A percentile compares a stretch with the other conserved stretches of the same genome.
phyloP scores from a whole-genome alignment of 345 rosid species.

The Brassica cretica region DNA sequence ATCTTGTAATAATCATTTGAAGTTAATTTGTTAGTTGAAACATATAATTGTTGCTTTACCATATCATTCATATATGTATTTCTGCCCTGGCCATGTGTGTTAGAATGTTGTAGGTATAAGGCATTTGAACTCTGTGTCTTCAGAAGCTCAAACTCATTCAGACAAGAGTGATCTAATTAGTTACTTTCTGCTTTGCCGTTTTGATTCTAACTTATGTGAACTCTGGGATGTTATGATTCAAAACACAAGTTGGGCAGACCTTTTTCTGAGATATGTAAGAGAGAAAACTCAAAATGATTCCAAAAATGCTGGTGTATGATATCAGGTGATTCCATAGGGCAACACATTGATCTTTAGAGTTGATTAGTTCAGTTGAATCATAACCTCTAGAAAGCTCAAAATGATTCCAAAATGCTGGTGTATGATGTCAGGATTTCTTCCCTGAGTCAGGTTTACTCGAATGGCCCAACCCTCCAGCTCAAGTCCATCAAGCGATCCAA shows the following conservation, averaged over 20 bases:
- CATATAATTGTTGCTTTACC: too few relatives aligned
- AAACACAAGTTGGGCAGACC: background rate
- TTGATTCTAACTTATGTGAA: background rate
- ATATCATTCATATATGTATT: conserved; percentile 16
- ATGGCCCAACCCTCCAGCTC: conserved; percentile 76
- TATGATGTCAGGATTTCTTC: conserved; percentile 43
- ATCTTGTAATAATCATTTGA: too few relatives aligned
- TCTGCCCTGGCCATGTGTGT: conserved; percentile 61
- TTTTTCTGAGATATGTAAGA: background rate
- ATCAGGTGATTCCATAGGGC: too few relatives aligned
- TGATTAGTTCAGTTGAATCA: background rate
- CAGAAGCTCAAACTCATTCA: background rate
- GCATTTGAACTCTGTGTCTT: background rate
- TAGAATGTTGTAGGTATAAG: background rate
- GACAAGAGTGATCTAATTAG: background rate
- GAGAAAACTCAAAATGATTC: background rate
- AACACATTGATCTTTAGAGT: background rate
- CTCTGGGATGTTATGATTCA: background rate
- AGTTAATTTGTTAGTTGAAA: too few relatives aligned
- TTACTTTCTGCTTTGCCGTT: background rate
- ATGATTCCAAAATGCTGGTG: background rate
- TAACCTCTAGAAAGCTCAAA: background rate
- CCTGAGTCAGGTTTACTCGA: conserved; percentile 83
- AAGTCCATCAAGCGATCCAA: conserved; percentile 66
- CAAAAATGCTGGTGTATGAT: too few relatives aligned